Percentiles rank a stretch among this genome's conserved stretches.
phyloP scores from a whole-genome alignment of 2,329 filamentous ascomycete species.

The Penicillium brevicompactum region DNA sequence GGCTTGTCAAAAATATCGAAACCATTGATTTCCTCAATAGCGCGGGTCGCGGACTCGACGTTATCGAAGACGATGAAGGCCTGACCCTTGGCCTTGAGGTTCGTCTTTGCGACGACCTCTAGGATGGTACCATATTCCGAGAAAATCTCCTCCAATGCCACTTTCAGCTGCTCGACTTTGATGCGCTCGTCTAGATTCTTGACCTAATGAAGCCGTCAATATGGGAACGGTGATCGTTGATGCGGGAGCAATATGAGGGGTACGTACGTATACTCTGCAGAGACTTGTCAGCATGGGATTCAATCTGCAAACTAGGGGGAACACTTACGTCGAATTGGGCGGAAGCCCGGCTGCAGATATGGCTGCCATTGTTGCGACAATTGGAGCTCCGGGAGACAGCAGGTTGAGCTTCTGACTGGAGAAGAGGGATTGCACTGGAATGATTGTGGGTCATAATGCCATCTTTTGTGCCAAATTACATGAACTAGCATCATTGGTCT shows the following conservation, averaged over 20 bases:
- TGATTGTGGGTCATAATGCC: rapidly evolving
- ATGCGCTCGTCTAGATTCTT: conserved; percentile 92
- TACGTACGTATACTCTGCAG: conserved; percentile 44
- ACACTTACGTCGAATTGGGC: conserved; percentile 45
- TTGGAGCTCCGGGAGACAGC: conserved; percentile 21
- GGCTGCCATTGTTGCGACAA: conserved; percentile 41
- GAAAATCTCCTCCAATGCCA: conserved; percentile 76
- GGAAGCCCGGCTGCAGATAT: conserved; percentile 31
- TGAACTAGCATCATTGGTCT: conserved; percentile 44
- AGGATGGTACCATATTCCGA: conserved; percentile 83
- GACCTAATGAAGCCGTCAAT: conserved; percentile 43
- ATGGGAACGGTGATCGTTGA: conserved; percentile 5
- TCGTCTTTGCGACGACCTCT: conserved; percentile 85
- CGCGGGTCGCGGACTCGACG: conserved; percentile 74
- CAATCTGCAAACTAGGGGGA: background rate
- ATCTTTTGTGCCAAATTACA: background rate
- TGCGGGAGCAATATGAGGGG: conserved; percentile 14
- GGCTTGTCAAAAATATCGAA: conserved; percentile 93
- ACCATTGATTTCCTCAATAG: conserved; percentile 86
- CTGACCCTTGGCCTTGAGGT: conserved; percentile 89
- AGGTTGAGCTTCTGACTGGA: conserved; percentile 19
- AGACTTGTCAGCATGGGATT: conserved; percentile 16
- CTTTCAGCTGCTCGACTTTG: conserved; percentile 75
- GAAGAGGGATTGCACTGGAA: background rate
- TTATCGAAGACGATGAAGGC: conserved; percentile 91